Evolutionary conservation across 768 basidiomycete species (phyloP).

Genomic region (Serendipita indica): DNA sequence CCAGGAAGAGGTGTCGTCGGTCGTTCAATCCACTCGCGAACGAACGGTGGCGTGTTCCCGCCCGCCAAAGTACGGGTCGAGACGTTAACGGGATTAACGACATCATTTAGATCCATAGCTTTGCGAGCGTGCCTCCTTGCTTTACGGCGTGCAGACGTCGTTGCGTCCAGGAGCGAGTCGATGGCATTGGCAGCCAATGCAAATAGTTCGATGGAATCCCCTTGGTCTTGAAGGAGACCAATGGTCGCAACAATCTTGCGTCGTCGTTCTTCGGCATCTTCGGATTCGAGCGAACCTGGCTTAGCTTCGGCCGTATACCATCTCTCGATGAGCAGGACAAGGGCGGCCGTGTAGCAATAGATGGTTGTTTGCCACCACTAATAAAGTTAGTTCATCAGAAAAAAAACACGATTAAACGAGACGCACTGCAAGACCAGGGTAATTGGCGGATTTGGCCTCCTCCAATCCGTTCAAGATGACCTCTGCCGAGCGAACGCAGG

Average conservation of each 20-base stretch:
- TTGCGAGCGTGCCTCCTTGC: neutral
- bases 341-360: neutral
- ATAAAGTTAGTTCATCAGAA: neutral
- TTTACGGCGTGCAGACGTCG: conserved; percentile 5
- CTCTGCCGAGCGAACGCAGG: neutral
- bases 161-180: conserved; percentile 1
- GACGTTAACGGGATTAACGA: conserved; percentile 2
- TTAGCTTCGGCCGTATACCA: neutral
- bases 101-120: conserved; percentile 1
- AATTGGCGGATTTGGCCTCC: neutral
- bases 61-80: neutral
- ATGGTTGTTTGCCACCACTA: conserved; percentile 2
- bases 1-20: neutral
- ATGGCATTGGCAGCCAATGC: neutral
- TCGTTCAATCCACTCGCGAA: conserved; percentile 3
- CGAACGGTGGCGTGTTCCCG: conserved; percentile 5
- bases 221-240: neutral
- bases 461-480: neutral
- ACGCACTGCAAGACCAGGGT: neutral
- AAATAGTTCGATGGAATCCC: neutral
- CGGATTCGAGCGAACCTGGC: neutral
- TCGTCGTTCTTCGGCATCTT: conserved; percentile 6
- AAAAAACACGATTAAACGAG: neutral
- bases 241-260: neutral
- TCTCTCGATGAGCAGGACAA: conserved; percentile 1